These are phyloP conservation scores for Erysimum pusillum DNA, from an alignment of 441 rosid genomes.

Conservation along the genomic window DNA sequence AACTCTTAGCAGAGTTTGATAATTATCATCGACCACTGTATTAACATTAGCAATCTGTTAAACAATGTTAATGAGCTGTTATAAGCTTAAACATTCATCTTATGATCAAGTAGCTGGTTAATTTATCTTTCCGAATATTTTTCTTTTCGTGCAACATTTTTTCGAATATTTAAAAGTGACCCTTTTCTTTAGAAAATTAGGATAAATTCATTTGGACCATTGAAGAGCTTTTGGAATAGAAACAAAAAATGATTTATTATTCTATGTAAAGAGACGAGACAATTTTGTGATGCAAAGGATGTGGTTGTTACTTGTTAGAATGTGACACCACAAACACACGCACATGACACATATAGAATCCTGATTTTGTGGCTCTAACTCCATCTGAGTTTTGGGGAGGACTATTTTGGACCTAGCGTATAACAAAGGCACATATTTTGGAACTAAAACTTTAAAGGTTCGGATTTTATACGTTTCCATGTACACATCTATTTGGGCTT, in stretches of 20 bases:
- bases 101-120: too few species aligned
- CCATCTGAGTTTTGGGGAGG: background rate
- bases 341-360: background rate
- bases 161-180: background rate
- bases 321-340: slow-evolving; percentile 18
- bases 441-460: slow-evolving; percentile 12
- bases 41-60: background rate
- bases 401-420: slow-evolving; percentile 11
- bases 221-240: slow-evolving; percentile 11
- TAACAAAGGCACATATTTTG: slow-evolving; percentile 22
- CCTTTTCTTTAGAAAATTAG: background rate
- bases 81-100: slow-evolving; percentile 6
- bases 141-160: background rate
- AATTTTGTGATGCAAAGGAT: background rate
- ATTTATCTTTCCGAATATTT: background rate
- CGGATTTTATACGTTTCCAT: slow-evolving; percentile 11
- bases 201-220: slow-evolving; percentile 26
- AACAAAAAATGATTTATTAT: background rate
- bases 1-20: slow-evolving; percentile 3
- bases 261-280: background rate
- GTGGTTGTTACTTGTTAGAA: slow-evolving; percentile 15
- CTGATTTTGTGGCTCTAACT: slow-evolving; percentile 30
- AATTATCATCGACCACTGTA: background rate
- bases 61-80: slow-evolving; percentile 20
- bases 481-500: slow-evolving; percentile 5